Base-by-base conservation (phyloP, 768 basidiomycete species). In the Xerocomellus chrysenteron region DNA sequence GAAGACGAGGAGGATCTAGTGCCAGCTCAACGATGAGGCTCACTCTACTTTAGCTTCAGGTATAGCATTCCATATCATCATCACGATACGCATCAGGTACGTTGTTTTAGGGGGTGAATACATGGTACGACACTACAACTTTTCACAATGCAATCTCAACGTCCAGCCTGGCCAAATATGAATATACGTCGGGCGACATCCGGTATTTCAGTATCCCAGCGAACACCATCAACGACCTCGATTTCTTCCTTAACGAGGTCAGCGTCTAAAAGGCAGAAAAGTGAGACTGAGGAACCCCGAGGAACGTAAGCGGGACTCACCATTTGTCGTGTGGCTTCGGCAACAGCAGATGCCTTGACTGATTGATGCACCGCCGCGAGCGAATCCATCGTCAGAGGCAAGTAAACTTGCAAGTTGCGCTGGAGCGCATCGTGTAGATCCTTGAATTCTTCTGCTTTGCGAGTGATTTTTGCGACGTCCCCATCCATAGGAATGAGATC, bases 371-470 rank as follows among this genome's bases (percentile, higher is more conserved):
- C 82, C 14, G 81, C 85, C 47, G 90, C 88, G 28, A 98, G 83
- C 30, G 88, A 84, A 67, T 94, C 93, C 97, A 98, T 99, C 21
- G 92, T 89, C 39, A 94, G 81, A 35, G 90, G 83, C 47, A 98
- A 80, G 70, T 97, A 90, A 2, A 84, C 82, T 65, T 93, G 92
- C 70, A 98, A 73, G 75, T 96, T 98, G 61, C 90, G 84, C 65
- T 94, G 91, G 65, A 97, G 76, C 2, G 90, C 82, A 62, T 96
- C 92, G 54, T 96, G 88, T 17, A 89, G 73, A 51, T 92, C 85
- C 68, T 87, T 87, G 76, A 98, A 95, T 63, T 94, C 90, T 67
- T 96, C 92, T 16, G 93, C 91, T 43, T 87, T 81, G 40, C 87
- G 82, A 35, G 90, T 93, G 65, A 92, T 93, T 69, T 88, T 87